Evolutionary conservation across 768 basidiomycete species (phyloP).

Genomic region (Auricularia heimuer): DNA sequence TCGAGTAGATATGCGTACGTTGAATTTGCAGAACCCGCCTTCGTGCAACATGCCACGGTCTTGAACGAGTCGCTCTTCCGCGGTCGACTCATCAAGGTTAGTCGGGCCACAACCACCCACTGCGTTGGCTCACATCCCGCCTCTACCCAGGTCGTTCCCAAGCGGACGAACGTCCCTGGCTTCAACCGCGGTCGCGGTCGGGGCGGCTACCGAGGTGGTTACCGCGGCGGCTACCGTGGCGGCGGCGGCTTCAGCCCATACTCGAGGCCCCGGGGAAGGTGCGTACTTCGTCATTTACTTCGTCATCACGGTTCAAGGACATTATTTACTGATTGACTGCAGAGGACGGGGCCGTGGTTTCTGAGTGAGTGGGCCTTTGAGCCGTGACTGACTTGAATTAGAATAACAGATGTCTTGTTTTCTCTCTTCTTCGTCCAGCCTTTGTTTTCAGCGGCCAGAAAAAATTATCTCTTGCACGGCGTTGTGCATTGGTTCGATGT

Average conservation of each 20-base stretch:
- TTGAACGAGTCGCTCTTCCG: slow-evolving; percentile 96
- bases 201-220: slow-evolving; percentile 47
- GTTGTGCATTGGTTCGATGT: no score
- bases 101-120: slow-evolving; percentile 9
- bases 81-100: slow-evolving; percentile 84
- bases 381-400: neutral
- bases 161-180: slow-evolving; percentile 92
- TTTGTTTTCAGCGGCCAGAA: neutral
- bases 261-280: slow-evolving; percentile 65
- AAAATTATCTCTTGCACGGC: no score
- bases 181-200: slow-evolving; percentile 73
- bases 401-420: neutral
- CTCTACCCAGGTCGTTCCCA: slow-evolving; percentile 69
- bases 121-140: neutral
- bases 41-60: slow-evolving; percentile 82
- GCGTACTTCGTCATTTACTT: slow-evolving; percentile 18
- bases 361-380: slow-evolving; percentile 19
- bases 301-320: slow-evolving; percentile 1
- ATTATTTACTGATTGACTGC: neutral
- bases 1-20: slow-evolving; percentile 85
- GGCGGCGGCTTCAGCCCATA: slow-evolving; percentile 48
- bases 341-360: slow-evolving; percentile 73
- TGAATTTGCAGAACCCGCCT: slow-evolving; percentile 89
- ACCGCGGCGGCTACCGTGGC: slow-evolving; percentile 46
- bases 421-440: neutral